Evolutionary conservation across 768 basidiomycete species (phyloP), one percentile per base, ranked within the genome.

Genomic region (Russula olivacea): DNA sequence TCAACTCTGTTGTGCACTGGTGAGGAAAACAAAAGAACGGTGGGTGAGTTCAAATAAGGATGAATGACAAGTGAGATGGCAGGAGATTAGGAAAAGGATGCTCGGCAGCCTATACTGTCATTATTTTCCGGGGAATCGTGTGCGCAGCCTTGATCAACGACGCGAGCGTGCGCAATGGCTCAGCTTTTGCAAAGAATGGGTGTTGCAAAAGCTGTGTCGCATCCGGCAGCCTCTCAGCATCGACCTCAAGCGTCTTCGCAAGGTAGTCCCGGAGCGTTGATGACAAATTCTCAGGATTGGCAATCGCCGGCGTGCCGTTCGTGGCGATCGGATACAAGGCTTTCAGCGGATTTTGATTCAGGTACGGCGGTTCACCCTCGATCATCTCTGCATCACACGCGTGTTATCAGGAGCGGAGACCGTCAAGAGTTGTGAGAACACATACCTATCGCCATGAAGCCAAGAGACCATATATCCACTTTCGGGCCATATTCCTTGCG

Each of bases 401-500:
- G 0, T 56, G 23, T 28, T 21, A 40, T 59, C 14, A 65, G 64
- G 21, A 43, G 47, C 48, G 50, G 28, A 34, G 45, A 40, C 40
- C 45, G n/a, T 45, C 47, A 40, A 57, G 77, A 11, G 15, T 19
- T 34, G 90, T 94, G 25, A 36, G 5, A 32, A 28, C 1, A 36
- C 78, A 73, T 74, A 89, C 93, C 94, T 68, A 97, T 91, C 50
- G 94, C 90, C 1, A 36, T 36, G 10, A 52, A 9, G 3, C 94
- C 94, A 66, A 97, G 76, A 73, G 87, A 90, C 94, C 95, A 97
- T 61, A 98, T 93, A 70, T 97, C 95, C 17, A 98, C 95, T 72
- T 98, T 97, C 14, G 95, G 91, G 0, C 95, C 95, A 73, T 97
- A 97, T 75, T 97, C 95, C 74, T 97, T 97, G 58, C 94, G 86